These are phyloP conservation scores for Gyrodon lividus DNA, from an alignment of 768 basidiomycete genomes.

Conservation along the genomic window DNA sequence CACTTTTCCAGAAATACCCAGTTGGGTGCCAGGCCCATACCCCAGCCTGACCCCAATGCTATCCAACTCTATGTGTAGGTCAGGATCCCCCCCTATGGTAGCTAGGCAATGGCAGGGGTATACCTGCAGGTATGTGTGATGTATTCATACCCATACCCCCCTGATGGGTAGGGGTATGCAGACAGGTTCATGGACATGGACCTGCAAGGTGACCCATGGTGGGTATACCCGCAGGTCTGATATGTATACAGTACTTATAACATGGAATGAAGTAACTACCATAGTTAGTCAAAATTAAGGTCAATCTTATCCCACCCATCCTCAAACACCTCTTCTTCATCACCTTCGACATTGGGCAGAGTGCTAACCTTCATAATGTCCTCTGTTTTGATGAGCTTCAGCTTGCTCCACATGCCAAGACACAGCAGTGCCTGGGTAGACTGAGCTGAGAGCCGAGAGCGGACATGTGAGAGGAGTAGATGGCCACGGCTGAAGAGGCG, in stretches of 20 bases:
- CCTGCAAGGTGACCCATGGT: neutral
- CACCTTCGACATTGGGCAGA: slow-evolving; percentile 1
- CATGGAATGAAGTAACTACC: neutral
- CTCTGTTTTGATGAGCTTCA: slow-evolving; percentile 24
- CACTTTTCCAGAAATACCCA: no score
- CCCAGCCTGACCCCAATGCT: no score
- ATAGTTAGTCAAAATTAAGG: neutral
- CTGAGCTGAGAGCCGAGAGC: slow-evolving; percentile 22
- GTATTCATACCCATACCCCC: neutral
- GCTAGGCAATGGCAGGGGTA: neutral
- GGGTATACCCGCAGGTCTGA: neutral
- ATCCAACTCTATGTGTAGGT: no score
- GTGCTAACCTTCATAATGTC: slow-evolving; percentile 12
- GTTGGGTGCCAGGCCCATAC: no score
- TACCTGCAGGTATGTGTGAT: neutral
- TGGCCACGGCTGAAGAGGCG: slow-evolving; percentile 25
- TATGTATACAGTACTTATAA: neutral
- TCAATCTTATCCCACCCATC: neutral
- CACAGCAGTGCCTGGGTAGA: slow-evolving; percentile 33
- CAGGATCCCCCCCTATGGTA: no score
- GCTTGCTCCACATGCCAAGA: slow-evolving; percentile 31
- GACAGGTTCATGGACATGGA: neutral
- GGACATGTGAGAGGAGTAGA: slow-evolving; percentile 28
- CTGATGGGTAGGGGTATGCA: neutral
- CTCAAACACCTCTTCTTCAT: neutral